These are phyloP conservation scores for Pythium coloratum DNA, from an alignment of 352 stramenopile species.

Conservation along the genomic window DNA sequence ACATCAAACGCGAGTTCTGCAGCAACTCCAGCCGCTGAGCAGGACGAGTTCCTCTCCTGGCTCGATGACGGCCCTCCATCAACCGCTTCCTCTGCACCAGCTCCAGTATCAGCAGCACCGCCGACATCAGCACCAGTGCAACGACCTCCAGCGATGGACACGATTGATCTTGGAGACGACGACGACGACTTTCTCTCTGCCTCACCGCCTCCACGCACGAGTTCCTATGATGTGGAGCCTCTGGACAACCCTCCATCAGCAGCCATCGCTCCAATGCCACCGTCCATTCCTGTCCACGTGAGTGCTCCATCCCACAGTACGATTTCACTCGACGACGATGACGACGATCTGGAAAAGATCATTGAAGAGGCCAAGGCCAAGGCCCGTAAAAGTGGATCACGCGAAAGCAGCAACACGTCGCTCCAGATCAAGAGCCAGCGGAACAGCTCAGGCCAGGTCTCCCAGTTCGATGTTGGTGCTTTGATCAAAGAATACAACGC, in stretches of 20 bases:
- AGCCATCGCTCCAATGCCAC: constrained; percentile 7
- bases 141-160: constrained; percentile 19
- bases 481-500: constrained; percentile 37
- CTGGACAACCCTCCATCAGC: constrained; percentile 21
- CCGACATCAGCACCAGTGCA: constrained; percentile 12
- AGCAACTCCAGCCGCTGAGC: constrained; percentile 3
- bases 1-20: constrained; percentile 7
- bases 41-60: constrained; percentile 81
- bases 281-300: constrained; percentile 26
- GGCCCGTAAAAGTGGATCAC: constrained; percentile 44
- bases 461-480: constrained; percentile 30
- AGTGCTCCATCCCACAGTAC: constrained; percentile 7
- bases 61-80: constrained; percentile 49
- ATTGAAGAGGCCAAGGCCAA: constrained; percentile 38
- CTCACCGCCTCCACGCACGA: constrained; percentile 10
- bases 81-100: constrained; percentile 2
- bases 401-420: constrained; percentile 58
- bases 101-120: not conserved
- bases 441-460: constrained; percentile 1
- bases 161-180: constrained; percentile 24
- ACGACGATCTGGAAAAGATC: constrained; percentile 65
- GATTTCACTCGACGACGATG: constrained; percentile 46
- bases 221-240: constrained; percentile 15
- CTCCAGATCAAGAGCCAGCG: constrained; percentile 68
- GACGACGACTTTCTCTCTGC: constrained; percentile 23